Evolutionary conservation across 345 rosid genomes (phyloP).

Genomic region (Hirschfeldia incana): DNA sequence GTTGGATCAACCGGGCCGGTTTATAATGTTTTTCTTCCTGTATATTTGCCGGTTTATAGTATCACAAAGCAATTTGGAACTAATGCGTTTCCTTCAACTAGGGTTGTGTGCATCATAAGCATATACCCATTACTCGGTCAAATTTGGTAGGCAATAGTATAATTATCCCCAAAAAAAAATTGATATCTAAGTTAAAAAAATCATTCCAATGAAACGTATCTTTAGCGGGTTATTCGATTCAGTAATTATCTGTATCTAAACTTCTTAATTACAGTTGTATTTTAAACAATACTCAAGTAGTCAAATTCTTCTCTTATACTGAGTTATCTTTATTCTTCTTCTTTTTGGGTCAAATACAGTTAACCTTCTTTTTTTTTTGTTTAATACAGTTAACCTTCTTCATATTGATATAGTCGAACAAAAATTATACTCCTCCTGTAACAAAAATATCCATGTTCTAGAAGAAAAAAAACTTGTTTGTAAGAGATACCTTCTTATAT

Average conservation of each 20-base stretch:
- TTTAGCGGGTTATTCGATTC: neutral
- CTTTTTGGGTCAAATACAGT: neutral
- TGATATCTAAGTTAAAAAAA: neutral
- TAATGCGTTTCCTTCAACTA: neutral
- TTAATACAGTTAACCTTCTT: neutral
- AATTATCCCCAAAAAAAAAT: neutral
- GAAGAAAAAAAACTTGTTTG: too few species aligned
- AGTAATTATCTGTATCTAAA: neutral
- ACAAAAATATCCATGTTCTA: neutral
- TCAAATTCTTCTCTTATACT: neutral
- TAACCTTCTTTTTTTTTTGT: neutral
- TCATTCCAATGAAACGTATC: neutral
- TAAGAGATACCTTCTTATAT: too few species aligned
- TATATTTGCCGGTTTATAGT: neutral
- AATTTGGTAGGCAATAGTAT: neutral
- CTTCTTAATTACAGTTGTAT: neutral
- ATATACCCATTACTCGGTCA: neutral
- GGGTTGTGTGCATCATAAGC: neutral
- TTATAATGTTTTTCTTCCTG: neutral
- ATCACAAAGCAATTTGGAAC: neutral
- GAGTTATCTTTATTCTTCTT: too few species aligned
- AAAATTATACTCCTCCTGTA: too few species aligned
- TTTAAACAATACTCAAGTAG: neutral
- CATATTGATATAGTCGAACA: neutral
- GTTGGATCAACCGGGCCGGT: conserved; percentile 2